Conservation (phyloP, 2,329 filamentous ascomycete genomes). For the Trichoderma sp. region DNA sequence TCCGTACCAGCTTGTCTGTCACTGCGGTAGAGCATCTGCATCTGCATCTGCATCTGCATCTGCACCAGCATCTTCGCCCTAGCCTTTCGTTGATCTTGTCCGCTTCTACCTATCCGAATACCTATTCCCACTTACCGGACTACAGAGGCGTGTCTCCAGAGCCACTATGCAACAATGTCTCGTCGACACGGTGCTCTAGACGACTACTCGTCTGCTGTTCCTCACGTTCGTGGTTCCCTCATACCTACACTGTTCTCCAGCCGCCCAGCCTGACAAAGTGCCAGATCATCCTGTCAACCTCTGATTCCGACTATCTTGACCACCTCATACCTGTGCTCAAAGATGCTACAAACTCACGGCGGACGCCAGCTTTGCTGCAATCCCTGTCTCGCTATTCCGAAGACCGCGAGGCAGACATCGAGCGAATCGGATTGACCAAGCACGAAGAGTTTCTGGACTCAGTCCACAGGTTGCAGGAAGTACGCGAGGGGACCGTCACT, state of each 20-base stretch:
- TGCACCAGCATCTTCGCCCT: not conserved
- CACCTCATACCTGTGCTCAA: conserved; percentile 92
- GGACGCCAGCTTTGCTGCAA: conserved; percentile 72
- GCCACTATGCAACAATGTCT: conserved; percentile 40
- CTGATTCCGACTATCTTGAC: conserved; percentile 91
- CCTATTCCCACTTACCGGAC: not conserved
- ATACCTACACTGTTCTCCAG: conserved; percentile 23
- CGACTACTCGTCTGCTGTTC: conserved; percentile 50
- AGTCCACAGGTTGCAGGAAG: conserved; percentile 88
- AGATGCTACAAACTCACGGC: conserved; percentile 77
- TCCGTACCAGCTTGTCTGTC: conserved; percentile 6
- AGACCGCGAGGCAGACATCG: conserved; percentile 87
- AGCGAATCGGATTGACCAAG: conserved; percentile 90
- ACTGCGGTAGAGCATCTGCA: not conserved
- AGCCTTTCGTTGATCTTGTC: not conserved
- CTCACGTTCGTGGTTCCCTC: conserved; percentile 41
- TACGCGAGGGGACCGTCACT: conserved; percentile 85
- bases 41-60: not conserved
- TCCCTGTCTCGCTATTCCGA: conserved; percentile 73
- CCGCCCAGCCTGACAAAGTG: conserved; percentile 24
- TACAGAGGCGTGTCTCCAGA: not conserved
- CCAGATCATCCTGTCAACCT: conserved; percentile 88
- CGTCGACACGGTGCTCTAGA: conserved; percentile 49
- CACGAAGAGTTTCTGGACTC: conserved; percentile 96
- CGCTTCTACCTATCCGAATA: not conserved